Evolutionary conservation across 345 rosid species (phyloP), one percentile per base, ranked within the genome.

Genomic region (Arabidopsis arenosa): DNA sequence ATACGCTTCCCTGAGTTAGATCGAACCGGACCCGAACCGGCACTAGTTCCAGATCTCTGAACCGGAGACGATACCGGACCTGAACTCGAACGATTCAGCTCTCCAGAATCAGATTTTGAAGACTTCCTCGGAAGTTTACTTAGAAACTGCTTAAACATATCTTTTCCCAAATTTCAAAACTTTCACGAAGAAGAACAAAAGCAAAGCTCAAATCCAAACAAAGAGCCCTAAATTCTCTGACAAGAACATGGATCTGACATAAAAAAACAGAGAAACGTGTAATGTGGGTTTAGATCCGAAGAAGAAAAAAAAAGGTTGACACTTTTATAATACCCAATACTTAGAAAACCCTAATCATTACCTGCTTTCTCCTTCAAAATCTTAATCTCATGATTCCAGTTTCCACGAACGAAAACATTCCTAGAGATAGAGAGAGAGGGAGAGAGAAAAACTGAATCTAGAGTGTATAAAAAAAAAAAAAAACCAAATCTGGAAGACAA

Each of bases 111-210:
- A 6, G 86, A 12, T 78, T 87, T 87, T 11, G 81, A 77, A 14
- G 93, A 80, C 79, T 85, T 93, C 67, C 86, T 83, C 4, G 93
- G 93, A 62, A 90, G 80, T 71, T 89, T 93, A 76, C 91, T 85
- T 49, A 87, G 83, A 75, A 93, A 56, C 63, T 90, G 94, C 87
- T 82, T 90, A 18, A 90, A 75, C 98, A 93, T 93, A 2, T 49
- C 54, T 49, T 56, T 68, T 30, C 52, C 65, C 68, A 41, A 58
- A 40, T 66, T 21, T 48, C 52, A 54, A 45, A 49, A 36, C 5
- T 26, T 55, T 26, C 11, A 41, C 18, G 35, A 74, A 35, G 70
- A 23, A 23, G 75, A 62, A 45, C 32, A 33, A 47, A 43, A 70
- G n/a, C 5, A 12, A 60, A 33, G 57, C 73, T 64, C 28, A 79